Evolutionary conservation across 1,284 basidiomycete genomes (phyloP), one percentile per base, ranked within the genome.

Genomic region (Boletus smithii): DNA sequence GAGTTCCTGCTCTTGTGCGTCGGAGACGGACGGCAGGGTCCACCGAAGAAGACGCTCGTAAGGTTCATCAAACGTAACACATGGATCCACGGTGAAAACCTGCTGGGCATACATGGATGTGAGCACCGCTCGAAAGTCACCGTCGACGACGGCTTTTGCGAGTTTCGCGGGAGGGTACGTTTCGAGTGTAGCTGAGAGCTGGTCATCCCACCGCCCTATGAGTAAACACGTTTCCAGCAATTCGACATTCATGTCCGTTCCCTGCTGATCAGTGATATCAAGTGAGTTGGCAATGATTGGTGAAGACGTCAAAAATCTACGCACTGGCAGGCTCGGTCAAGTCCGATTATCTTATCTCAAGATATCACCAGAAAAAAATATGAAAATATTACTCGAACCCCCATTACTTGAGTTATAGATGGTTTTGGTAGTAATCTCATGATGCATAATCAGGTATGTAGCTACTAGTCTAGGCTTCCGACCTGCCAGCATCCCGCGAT

Each of bases 201-300:
- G 40, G 3, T 48, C 44, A 31, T 68, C 58, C 82, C 83, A 85
- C 58, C 62, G 66, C 3, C 79, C 80, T 26, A 63, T 67, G 30
- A 85, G 62, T 16, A 85, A 65, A 27, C 74, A 72, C 53, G 69
- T 78, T 62, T 85, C 75, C 34, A 79, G 53, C 23, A 60, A 49
- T 5, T 66, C 62, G 49, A 69, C 46, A 53, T 71, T 60, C 53
- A 68, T 52, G 53, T 47, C n/a, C 16, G n/a, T n/a, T n/a, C n/a
- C n/a, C n/a, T n/a, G n/a, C n/a, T 31, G 30, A n/a, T 30, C 29
- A 30, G 29, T n/a, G 30, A n/a, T 27, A 27, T 27, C 26, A 10
- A 26, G 8, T 8, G 2, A n/a, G 23, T 24, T 24, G 23, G 5
- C 14, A n/a, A 30, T n/a, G 33, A 20, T 10, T 3, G 8, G 11